Base-by-base conservation (phyloP, 805 yeast species). In the Tetrapisispora arboricola region DNA sequence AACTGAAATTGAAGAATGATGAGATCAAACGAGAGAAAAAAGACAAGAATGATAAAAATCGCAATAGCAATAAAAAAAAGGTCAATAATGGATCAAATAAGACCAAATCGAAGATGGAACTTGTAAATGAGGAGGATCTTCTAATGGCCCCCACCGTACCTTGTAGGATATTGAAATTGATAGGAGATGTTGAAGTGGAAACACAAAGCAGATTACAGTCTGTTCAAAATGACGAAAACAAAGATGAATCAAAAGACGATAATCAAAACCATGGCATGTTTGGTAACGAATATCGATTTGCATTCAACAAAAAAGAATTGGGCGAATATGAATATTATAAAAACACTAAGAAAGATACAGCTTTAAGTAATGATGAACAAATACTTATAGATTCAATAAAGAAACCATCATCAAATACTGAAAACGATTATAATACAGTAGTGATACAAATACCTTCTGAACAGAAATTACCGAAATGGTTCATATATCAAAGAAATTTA, bases 381-480 rank as follows among this genome's bases (percentile, higher is more conserved):
- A 28, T 28, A 18, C 4, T 24, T 16, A 29, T 18, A 4, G 29
- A 26, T 19, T 8, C 25, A 18, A 12, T 20, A 1, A 28, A 36
- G 8, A 19, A 36, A 19, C 25, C 18, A 26, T 10, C 16, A 9
- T 4, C 21, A 13, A 13, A 16, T 21, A 20, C 8, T n/a, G 31
- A 36, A 3, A 9, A 21, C 21, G 19, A 36, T 15, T 20, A 37
- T 11, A 38, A 32, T 9, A 42, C 48, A 12, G 30, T 38, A 6
- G 25, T 43, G 10, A 54, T 77, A 40, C 65, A 64, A 38, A 67
- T 83, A 6, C 94, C 95, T 0, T 64, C 70, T 8, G 86, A 78
- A 38, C 60, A 67, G 11, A 65, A 70, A 31, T 65, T 86, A n/a
- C 94, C 95, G 0, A 64, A 56, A 1, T 86, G 96, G 96, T 84